A percentile compares a stretch with the other conserved stretches of the same genome.
These are phyloP conservation scores for Ashbya aceris DNA, from an alignment of 1,139 yeast species.

Conservation along the genomic window DNA sequence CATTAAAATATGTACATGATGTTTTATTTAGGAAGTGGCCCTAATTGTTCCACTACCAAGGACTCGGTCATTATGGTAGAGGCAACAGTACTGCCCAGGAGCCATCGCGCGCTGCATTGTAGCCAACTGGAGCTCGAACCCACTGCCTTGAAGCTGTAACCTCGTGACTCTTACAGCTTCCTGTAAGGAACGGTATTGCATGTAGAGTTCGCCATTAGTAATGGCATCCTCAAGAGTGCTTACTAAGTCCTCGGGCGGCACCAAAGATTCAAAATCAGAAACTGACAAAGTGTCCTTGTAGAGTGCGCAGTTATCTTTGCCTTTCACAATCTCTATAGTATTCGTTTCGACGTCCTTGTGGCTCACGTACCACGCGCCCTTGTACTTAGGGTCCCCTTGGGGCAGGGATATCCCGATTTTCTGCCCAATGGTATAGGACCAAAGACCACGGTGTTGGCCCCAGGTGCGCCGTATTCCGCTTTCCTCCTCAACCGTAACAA, in stretches of 20 bases:
- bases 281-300: conserved; percentile 40
- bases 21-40: neutral
- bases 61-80: conserved; percentile 58
- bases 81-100: conserved; percentile 78
- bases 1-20: neutral
- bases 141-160: conserved; percentile 11
- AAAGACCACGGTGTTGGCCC: conserved; percentile 77
- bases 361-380: conserved; percentile 82
- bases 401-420: conserved; percentile 73
- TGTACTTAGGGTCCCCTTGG: conserved; percentile 64
- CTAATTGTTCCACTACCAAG: conserved; percentile 66
- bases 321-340: conserved; percentile 70
- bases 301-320: conserved; percentile 54
- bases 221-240: conserved; percentile 15
- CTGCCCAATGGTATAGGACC: conserved; percentile 95
- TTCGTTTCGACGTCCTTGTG: conserved; percentile 56
- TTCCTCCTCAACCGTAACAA: conserved; percentile 48
- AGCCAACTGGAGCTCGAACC: conserved; percentile 32
- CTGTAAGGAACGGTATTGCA: conserved; percentile 70
- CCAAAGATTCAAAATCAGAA: conserved; percentile 17
- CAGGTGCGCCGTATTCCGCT: conserved; percentile 49
- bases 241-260: conserved; percentile 8
- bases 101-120: conserved; percentile 65
- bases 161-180: conserved; percentile 34
- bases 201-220: conserved; percentile 27